Conservation (phyloP, 805 yeast species). For the Candida anglica region DNA sequence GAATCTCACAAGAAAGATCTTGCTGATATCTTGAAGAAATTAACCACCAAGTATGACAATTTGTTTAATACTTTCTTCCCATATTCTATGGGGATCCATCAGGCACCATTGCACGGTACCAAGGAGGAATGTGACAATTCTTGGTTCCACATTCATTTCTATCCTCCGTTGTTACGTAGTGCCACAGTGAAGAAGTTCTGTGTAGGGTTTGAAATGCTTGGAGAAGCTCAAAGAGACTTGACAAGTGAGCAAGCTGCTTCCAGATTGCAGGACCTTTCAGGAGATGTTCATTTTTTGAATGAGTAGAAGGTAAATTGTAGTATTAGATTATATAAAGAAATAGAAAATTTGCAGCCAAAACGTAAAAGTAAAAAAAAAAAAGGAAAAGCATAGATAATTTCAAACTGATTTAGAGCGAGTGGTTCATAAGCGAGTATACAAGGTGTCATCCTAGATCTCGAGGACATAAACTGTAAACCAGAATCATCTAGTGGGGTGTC, state of each 20-base stretch:
- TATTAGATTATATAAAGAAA: not conserved
- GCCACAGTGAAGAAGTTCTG: constrained; percentile 74
- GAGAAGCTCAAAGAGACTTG: constrained; percentile 68
- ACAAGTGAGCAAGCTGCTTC: constrained; percentile 67
- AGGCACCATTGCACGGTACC: constrained; percentile 54
- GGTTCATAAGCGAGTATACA: too few species aligned
- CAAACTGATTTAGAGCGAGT: too few species aligned
- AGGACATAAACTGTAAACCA: too few species aligned
- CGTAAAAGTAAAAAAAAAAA: too few species aligned
- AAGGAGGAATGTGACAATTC: constrained; percentile 38
- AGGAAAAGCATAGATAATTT: too few species aligned
- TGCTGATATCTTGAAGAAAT: constrained; percentile 42
- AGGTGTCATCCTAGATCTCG: too few species aligned
- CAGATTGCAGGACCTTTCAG: constrained; percentile 42
- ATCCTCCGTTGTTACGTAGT: constrained; percentile 71
- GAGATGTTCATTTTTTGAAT: constrained; percentile 31
- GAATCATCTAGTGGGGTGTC: too few species aligned
- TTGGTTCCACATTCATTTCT: constrained; percentile 71
- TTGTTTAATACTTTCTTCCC: constrained; percentile 68
- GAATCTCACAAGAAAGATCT: constrained; percentile 43
- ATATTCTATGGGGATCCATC: constrained; percentile 80
- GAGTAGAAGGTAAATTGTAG: constrained; percentile 3
- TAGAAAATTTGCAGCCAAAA: not conserved
- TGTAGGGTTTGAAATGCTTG: constrained; percentile 69
- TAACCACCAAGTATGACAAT: constrained; percentile 64